Percentiles rank a stretch among this genome's conserved stretches.
Conservation (phyloP, 345 rosid genomes). For the Hypericum perforatum region DNA sequence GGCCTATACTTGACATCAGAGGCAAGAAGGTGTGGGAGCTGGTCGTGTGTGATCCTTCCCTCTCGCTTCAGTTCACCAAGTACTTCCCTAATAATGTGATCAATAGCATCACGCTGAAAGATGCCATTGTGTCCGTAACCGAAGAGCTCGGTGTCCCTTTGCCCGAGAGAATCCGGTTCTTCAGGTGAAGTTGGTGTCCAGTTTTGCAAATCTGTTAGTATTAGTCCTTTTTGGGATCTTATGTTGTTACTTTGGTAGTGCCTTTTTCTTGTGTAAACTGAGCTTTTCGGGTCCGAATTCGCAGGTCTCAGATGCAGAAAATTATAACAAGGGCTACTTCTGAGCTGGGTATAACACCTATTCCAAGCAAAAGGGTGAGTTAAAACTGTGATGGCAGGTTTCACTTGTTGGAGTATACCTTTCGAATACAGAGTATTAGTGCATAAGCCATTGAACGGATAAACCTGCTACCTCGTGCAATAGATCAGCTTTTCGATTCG, state of each 20-base stretch:
- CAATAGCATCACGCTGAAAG: constrained; percentile 78
- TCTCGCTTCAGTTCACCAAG: constrained; percentile 79
- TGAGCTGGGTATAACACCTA: constrained; percentile 69
- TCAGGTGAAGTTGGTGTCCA: constrained; percentile 37
- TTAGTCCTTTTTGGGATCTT: background rate
- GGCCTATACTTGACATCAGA: constrained; percentile 78
- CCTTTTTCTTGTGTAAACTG: background rate
- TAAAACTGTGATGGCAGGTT: background rate
- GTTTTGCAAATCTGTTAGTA: background rate
- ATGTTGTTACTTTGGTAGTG: background rate
- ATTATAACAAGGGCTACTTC: constrained; percentile 74
- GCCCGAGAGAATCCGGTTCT: constrained; percentile 71
- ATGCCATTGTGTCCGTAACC: constrained; percentile 52
- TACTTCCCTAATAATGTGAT: constrained; percentile 87
- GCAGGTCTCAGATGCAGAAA: constrained; percentile 94
- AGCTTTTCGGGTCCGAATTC: background rate
- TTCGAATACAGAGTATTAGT: no score
- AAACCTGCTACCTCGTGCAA: no score
- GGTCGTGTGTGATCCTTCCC: constrained; percentile 75
- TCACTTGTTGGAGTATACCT: background rate
- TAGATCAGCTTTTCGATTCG: no score
- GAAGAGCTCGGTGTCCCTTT: constrained; percentile 68
- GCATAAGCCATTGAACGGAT: no score
- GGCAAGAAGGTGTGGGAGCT: constrained; percentile 97
- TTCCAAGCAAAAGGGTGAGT: constrained; percentile 84